Percentiles rank a stretch among this genome's conserved stretches.
These are phyloP conservation scores for Tetrahymena elliotti DNA, from an alignment of 73 alveolate genomes.

Conservation along the genomic window DNA sequence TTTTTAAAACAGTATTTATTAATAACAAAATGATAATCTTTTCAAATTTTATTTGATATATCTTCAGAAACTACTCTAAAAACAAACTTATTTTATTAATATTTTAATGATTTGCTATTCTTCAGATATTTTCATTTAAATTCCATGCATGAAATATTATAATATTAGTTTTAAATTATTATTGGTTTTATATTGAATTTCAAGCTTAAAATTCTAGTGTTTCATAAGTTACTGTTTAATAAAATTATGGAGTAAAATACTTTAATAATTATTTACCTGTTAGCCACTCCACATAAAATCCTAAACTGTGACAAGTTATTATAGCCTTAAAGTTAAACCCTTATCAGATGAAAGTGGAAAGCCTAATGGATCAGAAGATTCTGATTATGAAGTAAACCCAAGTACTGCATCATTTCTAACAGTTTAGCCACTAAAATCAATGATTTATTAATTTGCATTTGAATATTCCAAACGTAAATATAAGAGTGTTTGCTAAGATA, in stretches of 20 bases:
- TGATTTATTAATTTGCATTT: neutral
- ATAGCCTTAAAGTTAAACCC: neutral
- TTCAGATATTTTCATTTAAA: too few relatives aligned
- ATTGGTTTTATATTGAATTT: too few relatives aligned
- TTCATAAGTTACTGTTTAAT: too few relatives aligned
- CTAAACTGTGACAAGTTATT: neutral
- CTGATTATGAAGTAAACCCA: neutral
- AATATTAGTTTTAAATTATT: too few relatives aligned
- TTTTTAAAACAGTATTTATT: neutral
- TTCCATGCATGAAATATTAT: too few relatives aligned
- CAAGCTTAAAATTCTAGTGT: too few relatives aligned
- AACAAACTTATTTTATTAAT: too few relatives aligned
- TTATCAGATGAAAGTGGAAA: neutral
- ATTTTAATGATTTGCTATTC: too few relatives aligned
- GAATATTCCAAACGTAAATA: neutral
- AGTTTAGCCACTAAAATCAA: neutral
- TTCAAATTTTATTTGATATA: too few relatives aligned
- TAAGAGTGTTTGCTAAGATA: neutral
- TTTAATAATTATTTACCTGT: too few relatives aligned
- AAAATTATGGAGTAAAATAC: too few relatives aligned
- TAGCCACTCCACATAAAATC: neutral
- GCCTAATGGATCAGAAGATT: neutral
- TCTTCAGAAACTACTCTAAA: too few relatives aligned
- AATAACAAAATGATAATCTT: neutral
- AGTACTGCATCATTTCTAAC: neutral